Evolutionary conservation across 306 rosid genomes (phyloP).

Genomic region (Castanopsis chinensis): DNA sequence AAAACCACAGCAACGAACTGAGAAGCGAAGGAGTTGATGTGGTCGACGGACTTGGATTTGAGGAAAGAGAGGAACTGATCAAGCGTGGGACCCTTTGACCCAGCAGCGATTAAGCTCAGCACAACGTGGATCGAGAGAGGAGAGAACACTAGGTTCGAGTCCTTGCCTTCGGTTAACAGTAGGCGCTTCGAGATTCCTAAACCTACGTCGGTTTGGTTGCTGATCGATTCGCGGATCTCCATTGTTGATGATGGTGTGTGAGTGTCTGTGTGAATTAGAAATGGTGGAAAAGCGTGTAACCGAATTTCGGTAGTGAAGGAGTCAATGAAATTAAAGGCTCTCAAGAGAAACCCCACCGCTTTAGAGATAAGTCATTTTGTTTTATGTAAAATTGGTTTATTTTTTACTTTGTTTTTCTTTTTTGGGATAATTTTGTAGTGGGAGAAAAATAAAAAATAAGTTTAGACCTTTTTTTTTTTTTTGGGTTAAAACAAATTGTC

Average conservation of each 20-base stretch:
- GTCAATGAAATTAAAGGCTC: no score
- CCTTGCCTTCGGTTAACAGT: constrained; percentile 32
- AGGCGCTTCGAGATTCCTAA: constrained; percentile 47
- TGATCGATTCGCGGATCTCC: constrained; percentile 58
- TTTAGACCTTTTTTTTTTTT: no score
- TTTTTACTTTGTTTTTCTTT: no score
- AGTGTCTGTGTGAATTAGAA: no score
- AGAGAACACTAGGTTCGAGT: constrained; percentile 62
- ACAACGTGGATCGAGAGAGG: constrained; percentile 70
- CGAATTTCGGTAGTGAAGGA: no score
- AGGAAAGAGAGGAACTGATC: constrained; percentile 77
- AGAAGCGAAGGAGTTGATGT: constrained; percentile 60
- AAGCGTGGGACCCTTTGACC: constrained; percentile 63
- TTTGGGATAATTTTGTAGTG: no score
- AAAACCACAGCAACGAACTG: constrained; percentile 52
- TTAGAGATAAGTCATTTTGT: no score
- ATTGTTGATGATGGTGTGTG: constrained; percentile 15
- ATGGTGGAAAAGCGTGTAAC: no score
- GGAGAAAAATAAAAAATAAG: no score
- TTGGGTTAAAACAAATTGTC: no score
- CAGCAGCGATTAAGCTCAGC: constrained; percentile 67
- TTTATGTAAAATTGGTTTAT: no score
- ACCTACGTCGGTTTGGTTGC: constrained; percentile 50
- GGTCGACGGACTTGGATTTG: constrained; percentile 50
- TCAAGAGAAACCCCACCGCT: no score